Evolutionary conservation across 108 stramenopile genomes (phyloP), one percentile per base, ranked within the genome.

Genomic region (Mediolabrus comicus): DNA sequence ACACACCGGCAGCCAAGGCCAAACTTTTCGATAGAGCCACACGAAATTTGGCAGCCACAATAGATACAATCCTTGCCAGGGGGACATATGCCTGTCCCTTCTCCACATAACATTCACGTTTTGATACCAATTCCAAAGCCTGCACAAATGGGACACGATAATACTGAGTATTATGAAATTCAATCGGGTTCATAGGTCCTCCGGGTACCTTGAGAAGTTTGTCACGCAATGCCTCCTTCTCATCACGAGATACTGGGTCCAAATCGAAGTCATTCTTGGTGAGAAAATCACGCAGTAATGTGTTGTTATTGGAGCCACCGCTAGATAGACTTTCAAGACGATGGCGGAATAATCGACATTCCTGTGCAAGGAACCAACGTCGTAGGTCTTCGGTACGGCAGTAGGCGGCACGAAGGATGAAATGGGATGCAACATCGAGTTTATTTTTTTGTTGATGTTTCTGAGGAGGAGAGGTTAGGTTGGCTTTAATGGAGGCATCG

Each of bases 371-470:
- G 75, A 96, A 92, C 95, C 95, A 96, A 22, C 93, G 88, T 26
- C 95, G 81, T 30, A 92, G 62, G 51, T 96, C 93, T 63, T 96
- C 95, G 11, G 84, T 80, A 24, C 88, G 91, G 82, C 95, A 97
- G 81, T 97, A 97, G 36, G 97, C 97, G 9, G 97, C 81, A 17
- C 98, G 83, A 26, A 99, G 81, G 32, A 99, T 97, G 81, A 96
- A 98, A 82, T 99, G 98, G 6, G 96, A 97, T 54, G 92, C 83
- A n/a, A 60, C 60, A 74, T 99, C 98, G 59, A 89, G 46, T 24
- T 49, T 49, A 22, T 8, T 49, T 69, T 71, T 76, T 65, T 53
- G 62, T 26, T 65, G 66, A 68, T 81, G 28, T 60, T 31, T 56
- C 27, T 33, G 27, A 14, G 13, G 17, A 58, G 52, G 33, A 32